Evolutionary conservation across 306 rosid species (phyloP).

Genomic region (Arachis stenosperma): DNA sequence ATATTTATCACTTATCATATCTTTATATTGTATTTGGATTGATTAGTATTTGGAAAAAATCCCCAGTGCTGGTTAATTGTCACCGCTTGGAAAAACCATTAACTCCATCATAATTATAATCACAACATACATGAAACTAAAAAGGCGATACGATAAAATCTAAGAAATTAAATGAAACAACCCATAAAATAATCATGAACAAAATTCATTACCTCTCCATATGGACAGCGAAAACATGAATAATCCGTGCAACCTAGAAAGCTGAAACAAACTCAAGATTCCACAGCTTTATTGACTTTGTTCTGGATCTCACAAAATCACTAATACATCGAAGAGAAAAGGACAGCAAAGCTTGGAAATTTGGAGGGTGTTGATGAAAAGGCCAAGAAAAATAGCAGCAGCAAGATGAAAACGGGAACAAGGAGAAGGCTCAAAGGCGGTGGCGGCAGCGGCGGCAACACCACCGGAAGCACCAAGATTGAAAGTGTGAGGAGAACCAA

Average conservation of each 20-base stretch:
- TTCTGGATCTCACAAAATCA: background rate
- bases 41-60: background rate
- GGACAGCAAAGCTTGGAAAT: slow-evolving; percentile 13
- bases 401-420: slow-evolving; percentile 53
- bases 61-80: background rate
- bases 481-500: slow-evolving; percentile 48
- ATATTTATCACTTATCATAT: background rate
- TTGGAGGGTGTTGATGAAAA: slow-evolving; percentile 49
- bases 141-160: background rate
- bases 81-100: background rate
- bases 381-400: slow-evolving; percentile 55
- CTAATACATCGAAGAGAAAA: background rate
- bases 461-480: slow-evolving; percentile 55
- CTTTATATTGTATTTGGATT: background rate
- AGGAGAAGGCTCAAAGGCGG: slow-evolving; percentile 56
- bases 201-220: slow-evolving; percentile 1
- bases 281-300: background rate
- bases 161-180: background rate
- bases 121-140: background rate
- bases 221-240: background rate
- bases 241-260: background rate
- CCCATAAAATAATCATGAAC: background rate
- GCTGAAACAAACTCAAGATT: background rate
- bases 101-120: background rate
- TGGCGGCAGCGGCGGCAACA: slow-evolving; percentile 68